phyloP scores from a whole-genome alignment of 352 stramenopile species.

The Globisporangium spinosum region DNA sequence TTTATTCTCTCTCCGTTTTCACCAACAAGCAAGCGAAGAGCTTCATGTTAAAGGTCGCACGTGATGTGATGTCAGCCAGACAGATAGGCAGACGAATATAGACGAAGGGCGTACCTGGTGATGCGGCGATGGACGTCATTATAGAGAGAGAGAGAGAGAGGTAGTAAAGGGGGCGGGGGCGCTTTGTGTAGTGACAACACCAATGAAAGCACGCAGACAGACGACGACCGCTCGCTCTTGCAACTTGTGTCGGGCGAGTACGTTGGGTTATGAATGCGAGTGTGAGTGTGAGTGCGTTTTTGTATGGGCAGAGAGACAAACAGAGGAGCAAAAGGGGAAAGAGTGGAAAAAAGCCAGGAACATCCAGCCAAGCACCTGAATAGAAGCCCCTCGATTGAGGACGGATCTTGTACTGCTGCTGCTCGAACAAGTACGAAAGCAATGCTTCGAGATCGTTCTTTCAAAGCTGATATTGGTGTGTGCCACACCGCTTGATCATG shows the following conservation, averaged over 20 bases:
- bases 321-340: background rate
- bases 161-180: background rate
- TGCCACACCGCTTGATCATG: background rate
- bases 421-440: background rate
- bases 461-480: background rate
- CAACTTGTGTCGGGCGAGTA: background rate
- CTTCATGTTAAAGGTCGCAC: background rate
- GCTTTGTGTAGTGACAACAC: background rate
- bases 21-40: too few species aligned
- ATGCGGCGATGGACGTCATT: constrained; percentile 73
- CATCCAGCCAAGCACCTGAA: background rate
- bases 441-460: background rate
- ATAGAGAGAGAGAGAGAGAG: background rate
- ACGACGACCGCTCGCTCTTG: background rate
- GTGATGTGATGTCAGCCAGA: background rate
- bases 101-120: constrained; percentile 31
- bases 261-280: background rate
- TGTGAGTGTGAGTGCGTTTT: background rate
- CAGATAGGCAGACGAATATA: background rate
- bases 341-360: background rate
- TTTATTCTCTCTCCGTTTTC: background rate
- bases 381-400: background rate
- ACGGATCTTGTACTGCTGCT: background rate
- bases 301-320: background rate
- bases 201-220: background rate